Base-by-base conservation (phyloP, 1,284 basidiomycete species). In the Apiotrichum gamsii region DNA sequence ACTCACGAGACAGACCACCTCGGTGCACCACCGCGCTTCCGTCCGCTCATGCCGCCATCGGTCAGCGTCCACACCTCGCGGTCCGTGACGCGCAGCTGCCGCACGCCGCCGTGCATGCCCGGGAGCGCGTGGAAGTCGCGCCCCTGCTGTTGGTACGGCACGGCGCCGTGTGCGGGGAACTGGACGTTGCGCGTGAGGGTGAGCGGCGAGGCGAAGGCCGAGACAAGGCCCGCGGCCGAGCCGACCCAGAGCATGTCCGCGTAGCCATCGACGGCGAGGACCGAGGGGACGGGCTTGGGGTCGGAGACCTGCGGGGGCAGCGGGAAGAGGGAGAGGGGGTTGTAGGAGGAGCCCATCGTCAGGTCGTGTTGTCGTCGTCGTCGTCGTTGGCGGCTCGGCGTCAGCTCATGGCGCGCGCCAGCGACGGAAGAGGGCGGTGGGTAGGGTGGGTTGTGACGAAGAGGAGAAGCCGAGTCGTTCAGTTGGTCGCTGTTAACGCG, bases 211-310 rank as follows among this genome's bases (percentile, higher is more conserved):
- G 87, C 83, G 64, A 85, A 82, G 1, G 87, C 85, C 29, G 78
- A 74, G 47, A 95, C 78, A 53, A 78, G 76, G 8, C 94, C 93
- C 31, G 80, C 73, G 44, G 82, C 80, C 16, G 81, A 79, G 36
- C 90, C 93, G 39, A 85, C 78, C 90, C 91, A 95, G 30, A 97
- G 75, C 13, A 86, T 81, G 70, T 96, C 91, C 2, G 87, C 85
- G 34, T 86, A 84, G 6, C 89, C 85, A 72, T 97, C 93, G 66
- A 97, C 90, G 4, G 83, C 80, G 50, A 96, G 77, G 0, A 85
- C 79, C 18, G 85, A 83, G 0, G 72, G 62, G 24, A 62, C 51
- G 1, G 70, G 69, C 49, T 65, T 65, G 21, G 61, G 55, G 44
- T 69, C 67, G 34, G 56, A 46, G 3, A 61, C 55, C 33, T 54